phyloP scores from a whole-genome alignment of 495 filamentous ascomycete species.

The Terfezia claveryi region DNA sequence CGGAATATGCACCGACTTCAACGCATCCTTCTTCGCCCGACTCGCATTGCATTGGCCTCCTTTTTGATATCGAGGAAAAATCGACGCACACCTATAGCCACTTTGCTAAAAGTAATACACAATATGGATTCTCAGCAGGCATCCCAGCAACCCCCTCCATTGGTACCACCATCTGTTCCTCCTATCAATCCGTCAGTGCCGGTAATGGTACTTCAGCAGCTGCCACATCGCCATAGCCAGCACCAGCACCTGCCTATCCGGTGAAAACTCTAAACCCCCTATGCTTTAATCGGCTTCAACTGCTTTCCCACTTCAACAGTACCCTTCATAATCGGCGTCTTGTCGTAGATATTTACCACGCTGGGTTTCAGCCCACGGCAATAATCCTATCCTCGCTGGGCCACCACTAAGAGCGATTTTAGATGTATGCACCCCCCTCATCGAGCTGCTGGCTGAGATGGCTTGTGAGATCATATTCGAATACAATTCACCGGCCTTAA shows the following conservation, averaged over 20 bases:
- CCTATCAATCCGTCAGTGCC: background rate
- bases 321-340: constrained; percentile 20
- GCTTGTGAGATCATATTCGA: constrained; percentile 60
- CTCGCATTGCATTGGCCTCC: constrained; percentile 10
- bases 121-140: background rate
- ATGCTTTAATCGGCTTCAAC: constrained; percentile 36
- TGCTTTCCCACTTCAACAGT: constrained; percentile 28
- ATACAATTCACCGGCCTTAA: constrained; percentile 70
- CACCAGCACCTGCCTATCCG: constrained; percentile 75
- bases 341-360: constrained; percentile 79
- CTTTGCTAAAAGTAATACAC: background rate
- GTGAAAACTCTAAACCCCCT: constrained; percentile 53
- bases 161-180: background rate
- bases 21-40: constrained; percentile 64
- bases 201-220: background rate
- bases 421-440: constrained; percentile 65
- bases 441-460: constrained; percentile 64
- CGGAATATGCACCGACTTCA: constrained; percentile 75
- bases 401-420: constrained; percentile 36
- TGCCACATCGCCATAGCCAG: constrained; percentile 39
- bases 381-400: constrained; percentile 44
- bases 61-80: too few relatives aligned
- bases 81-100: background rate
- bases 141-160: background rate
- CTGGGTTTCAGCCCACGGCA: constrained; percentile 64